Base-by-base conservation (phyloP, 331 rosid genomes). In the Pyrus hybrid region DNA sequence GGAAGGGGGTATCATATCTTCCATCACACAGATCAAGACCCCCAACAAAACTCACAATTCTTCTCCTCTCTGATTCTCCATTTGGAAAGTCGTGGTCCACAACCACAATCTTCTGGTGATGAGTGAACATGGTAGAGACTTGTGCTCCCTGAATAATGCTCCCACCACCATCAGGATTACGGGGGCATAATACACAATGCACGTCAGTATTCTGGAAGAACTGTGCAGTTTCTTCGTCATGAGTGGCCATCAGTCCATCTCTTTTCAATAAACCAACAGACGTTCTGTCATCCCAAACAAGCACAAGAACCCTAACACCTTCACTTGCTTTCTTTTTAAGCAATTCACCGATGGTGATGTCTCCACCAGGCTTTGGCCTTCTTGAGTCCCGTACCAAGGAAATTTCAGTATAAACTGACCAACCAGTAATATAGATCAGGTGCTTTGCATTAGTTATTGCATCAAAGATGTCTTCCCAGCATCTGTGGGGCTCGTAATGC, bases 241-340 rank as follows among this genome's bases (percentile, higher is more conserved):
- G 99, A 41, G 99, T 95, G 71, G 93, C 99, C 99, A 95, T 95
- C 75, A 92, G 28, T 45, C 99, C 97, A 75, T 95, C 99, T 79
- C 83, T 85, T 74, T 95, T 95, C 80, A 95, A 76, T 67, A 95
- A 65, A 74, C 68, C 63, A 66, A 87, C 90, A 1, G 99, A 95
- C 26, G 99, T 95, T 81, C 96, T 95, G 77, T 95, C 99, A 77
- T 95, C 96, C 99, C 99, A 95, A 76, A 95, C 86, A 82, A 95
- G 99, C 91, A 95, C 82, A 76, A 92, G 83, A 25, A 95, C 91
- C 75, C 80, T 83, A 68, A 95, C 97, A 67, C 99, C 99, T 83
- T 95, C 99, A 79, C 87, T 83, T 14, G 99, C 93, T 76, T 89
- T 95, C 77, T 78, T 89, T 87, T 95, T 95, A 68, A 95, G 96